Evolutionary conservation across 371 early-diverging fungal genomes (phyloP).

Genomic region (Mucor plumbeus): DNA sequence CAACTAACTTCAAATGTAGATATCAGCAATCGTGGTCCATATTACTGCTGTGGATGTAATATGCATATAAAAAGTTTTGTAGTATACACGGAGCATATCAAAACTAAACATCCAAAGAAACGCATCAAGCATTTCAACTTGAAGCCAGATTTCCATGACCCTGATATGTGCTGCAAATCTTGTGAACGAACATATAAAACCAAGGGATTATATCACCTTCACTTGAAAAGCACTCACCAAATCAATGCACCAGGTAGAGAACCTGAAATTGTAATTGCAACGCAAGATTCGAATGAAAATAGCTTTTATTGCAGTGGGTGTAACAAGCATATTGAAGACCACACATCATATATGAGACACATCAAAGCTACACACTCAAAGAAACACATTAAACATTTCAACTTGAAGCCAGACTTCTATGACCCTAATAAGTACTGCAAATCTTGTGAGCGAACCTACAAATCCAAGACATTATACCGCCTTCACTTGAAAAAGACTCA

Average conservation of each 20-base stretch:
- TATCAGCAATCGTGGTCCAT: no score
- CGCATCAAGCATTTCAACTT: neutral
- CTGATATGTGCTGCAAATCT: neutral
- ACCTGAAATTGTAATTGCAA: neutral
- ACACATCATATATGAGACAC: neutral
- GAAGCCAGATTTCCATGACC: neutral
- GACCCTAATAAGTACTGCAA: neutral
- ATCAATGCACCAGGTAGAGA: neutral
- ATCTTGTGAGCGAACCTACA: neutral
- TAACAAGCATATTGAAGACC: neutral
- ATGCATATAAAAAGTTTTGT: neutral
- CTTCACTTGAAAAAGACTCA: neutral
- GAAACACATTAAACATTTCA: neutral
- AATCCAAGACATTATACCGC: no score
- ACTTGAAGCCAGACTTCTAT: neutral
- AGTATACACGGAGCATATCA: neutral
- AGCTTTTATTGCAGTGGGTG: neutral
- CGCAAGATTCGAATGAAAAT: neutral
- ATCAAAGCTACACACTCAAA: neutral
- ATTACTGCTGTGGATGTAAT: neutral
- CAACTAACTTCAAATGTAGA: no score
- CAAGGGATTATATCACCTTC: neutral
- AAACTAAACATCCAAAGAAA: neutral
- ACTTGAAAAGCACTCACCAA: neutral
- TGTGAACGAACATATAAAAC: neutral